These are phyloP conservation scores for Backusella tuberculispora DNA, from an alignment of 192 early-diverging fungal genomes.

Conservation along the genomic window DNA sequence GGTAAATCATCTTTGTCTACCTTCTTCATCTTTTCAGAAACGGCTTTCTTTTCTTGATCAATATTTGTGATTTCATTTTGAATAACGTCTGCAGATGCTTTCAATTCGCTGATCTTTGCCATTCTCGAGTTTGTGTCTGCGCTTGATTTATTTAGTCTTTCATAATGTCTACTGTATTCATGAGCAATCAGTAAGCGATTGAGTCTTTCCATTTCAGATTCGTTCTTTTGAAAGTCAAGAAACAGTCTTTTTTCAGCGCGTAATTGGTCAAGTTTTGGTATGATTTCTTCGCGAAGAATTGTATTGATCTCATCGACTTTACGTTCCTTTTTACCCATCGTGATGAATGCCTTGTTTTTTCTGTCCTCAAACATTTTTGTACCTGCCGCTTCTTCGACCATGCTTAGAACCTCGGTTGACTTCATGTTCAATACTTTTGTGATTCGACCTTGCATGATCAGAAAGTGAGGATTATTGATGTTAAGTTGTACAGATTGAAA, in stretches of 20 bases:
- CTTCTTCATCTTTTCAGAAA: constrained; percentile 46
- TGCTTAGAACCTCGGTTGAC: constrained; percentile 90
- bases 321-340: constrained; percentile 94
- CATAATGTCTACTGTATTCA: constrained; percentile 77
- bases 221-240: constrained; percentile 92
- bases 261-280: constrained; percentile 89
- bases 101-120: constrained; percentile 34
- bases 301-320: constrained; percentile 91
- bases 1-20: not conserved
- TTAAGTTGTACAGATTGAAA: constrained; percentile 98
- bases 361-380: constrained; percentile 99
- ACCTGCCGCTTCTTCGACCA: constrained; percentile 99
- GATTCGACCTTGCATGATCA: constrained; percentile 99
- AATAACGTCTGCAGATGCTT: constrained; percentile 51
- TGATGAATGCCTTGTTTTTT: constrained; percentile 92
- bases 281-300: constrained; percentile 87
- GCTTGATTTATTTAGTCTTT: constrained; percentile 43
- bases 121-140: constrained; percentile 45
- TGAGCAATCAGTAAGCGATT: constrained; percentile 82
- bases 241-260: constrained; percentile 85
- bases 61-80: constrained; percentile 69
- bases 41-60: constrained; percentile 58
- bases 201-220: constrained; percentile 85
- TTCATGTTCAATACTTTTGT: constrained; percentile 99
- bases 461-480: constrained; percentile 99